These are phyloP conservation scores for Floccularia luteovirens DNA, from an alignment of 768 basidiomycete genomes.

Conservation along the genomic window DNA sequence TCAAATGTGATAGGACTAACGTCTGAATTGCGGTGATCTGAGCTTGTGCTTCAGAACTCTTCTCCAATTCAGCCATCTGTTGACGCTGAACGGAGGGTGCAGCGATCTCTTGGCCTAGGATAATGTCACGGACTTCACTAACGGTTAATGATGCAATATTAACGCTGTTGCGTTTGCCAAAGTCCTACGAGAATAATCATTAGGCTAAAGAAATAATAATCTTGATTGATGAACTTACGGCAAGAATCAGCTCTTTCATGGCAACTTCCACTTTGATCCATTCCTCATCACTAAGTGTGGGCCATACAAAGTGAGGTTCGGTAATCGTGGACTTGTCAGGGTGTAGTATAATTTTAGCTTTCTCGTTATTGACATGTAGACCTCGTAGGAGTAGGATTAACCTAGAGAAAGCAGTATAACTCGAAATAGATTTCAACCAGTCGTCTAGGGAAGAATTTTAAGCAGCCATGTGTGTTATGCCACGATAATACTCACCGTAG, in stretches of 20 bases:
- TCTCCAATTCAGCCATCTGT: conserved; percentile 99
- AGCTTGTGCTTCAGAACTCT: conserved; percentile 87
- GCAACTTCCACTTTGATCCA: conserved; percentile 99
- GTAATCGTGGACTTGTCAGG: conserved; percentile 97
- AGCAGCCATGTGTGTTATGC: conserved; percentile 1
- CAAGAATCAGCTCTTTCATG: conserved; percentile 93
- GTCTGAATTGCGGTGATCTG: conserved; percentile 97
- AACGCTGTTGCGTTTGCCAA: conserved; percentile 97
- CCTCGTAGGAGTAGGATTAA: conserved; percentile 95
- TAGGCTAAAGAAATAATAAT: conserved; percentile 4
- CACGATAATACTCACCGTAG: conserved; percentile 48
- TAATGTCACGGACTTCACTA: conserved; percentile 96
- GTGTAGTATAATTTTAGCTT: conserved; percentile 96
- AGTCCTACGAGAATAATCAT: conserved; percentile 60
- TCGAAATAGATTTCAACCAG: conserved; percentile 98
- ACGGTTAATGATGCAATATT: conserved; percentile 97
- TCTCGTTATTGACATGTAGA: conserved; percentile 98
- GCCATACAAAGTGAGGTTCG: conserved; percentile 98
- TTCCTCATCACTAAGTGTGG: conserved; percentile 85
- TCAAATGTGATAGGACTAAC: conserved; percentile 22
- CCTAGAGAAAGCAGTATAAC: conserved; percentile 98
- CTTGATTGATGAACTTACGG: conserved; percentile 34
- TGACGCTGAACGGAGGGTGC: conserved; percentile 94
- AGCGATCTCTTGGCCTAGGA: conserved; percentile 97
- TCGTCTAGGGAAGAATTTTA: conserved; percentile 53